Evolutionary conservation across 805 yeast species (phyloP).

Genomic region (Candida alai): DNA sequence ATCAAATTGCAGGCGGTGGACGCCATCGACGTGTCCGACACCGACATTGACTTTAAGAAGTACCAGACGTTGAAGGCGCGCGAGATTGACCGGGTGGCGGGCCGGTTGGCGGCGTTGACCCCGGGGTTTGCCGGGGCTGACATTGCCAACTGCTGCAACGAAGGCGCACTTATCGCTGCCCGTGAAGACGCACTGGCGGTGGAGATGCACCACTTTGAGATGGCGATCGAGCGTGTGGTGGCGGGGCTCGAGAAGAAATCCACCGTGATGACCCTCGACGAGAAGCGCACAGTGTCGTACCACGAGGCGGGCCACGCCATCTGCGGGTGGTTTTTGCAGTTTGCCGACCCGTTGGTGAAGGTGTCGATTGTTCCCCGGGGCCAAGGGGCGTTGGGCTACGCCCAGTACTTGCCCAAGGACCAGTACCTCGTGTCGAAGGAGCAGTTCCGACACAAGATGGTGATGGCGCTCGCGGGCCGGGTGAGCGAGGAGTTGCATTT

Average conservation of each 20-base stretch:
- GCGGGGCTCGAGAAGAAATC: slow-evolving; percentile 92
- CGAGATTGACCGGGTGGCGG: slow-evolving; percentile 61
- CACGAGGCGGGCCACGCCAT: slow-evolving; percentile 98
- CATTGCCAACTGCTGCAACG: slow-evolving; percentile 91
- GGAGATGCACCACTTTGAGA: slow-evolving; percentile 73
- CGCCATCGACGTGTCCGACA: slow-evolving; percentile 31
- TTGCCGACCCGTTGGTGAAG: slow-evolving; percentile 86
- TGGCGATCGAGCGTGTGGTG: slow-evolving; percentile 89
- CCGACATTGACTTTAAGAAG: slow-evolving; percentile 36
- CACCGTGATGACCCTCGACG: slow-evolving; percentile 71
- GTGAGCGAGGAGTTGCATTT: slow-evolving; percentile 89
- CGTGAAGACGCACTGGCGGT: slow-evolving; percentile 64
- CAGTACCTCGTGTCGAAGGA: slow-evolving; percentile 72
- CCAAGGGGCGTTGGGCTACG: slow-evolving; percentile 93
- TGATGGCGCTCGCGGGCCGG: slow-evolving; percentile 93
- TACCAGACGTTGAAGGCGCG: slow-evolving; percentile 37
- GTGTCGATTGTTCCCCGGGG: slow-evolving; percentile 96
- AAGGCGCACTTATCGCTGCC: slow-evolving; percentile 92
- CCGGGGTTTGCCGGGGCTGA: slow-evolving; percentile 98
- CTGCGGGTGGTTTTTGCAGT: slow-evolving; percentile 87
- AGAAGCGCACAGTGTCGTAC: slow-evolving; percentile 82
- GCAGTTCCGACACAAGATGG: slow-evolving; percentile 79
- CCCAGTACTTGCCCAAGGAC: slow-evolving; percentile 90
- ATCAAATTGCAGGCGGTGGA: slow-evolving; percentile 45
- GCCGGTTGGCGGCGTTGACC: slow-evolving; percentile 84